These are phyloP conservation scores for Tetrapisispora fleetii DNA, from an alignment of 805 yeast genomes.

Conservation along the genomic window DNA sequence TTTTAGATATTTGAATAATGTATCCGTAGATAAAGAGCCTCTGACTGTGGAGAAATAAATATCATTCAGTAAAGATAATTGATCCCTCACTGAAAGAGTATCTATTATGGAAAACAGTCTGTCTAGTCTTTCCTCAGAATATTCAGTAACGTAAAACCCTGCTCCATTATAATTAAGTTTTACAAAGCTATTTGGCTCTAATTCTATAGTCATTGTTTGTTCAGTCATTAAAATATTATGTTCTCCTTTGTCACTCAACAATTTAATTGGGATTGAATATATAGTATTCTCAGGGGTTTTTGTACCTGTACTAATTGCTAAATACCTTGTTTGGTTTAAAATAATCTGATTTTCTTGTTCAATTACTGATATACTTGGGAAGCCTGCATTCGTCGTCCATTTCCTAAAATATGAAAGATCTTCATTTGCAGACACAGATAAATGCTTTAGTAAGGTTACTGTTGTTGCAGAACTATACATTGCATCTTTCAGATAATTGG, in stretches of 20 bases:
- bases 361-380: constrained; percentile 58
- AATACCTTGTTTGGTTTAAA: constrained; percentile 61
- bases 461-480: constrained; percentile 71
- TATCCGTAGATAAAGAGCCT: constrained; percentile 54
- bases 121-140: constrained; percentile 57
- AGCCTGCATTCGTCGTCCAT: constrained; percentile 75
- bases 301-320: constrained; percentile 62
- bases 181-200: constrained; percentile 40
- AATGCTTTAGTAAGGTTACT: constrained; percentile 65
- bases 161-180: constrained; percentile 65
- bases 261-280: constrained; percentile 60
- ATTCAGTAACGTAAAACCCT: constrained; percentile 68
- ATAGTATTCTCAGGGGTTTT: constrained; percentile 62
- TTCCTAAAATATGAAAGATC: constrained; percentile 67
- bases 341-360: constrained; percentile 44
- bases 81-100: constrained; percentile 59
- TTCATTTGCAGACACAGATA: constrained; percentile 58
- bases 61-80: constrained; percentile 71
- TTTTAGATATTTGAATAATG: constrained; percentile 47
- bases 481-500: constrained; percentile 64
- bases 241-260: constrained; percentile 47
- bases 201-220: constrained; percentile 37
- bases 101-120: constrained; percentile 51
- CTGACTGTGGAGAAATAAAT: constrained; percentile 61
- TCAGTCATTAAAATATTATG: constrained; percentile 49